A percentile compares a stretch with the other conserved stretches of the same genome.
Conservation (phyloP, 139 green algal species). For the Chlorella vulgaris region DNA sequence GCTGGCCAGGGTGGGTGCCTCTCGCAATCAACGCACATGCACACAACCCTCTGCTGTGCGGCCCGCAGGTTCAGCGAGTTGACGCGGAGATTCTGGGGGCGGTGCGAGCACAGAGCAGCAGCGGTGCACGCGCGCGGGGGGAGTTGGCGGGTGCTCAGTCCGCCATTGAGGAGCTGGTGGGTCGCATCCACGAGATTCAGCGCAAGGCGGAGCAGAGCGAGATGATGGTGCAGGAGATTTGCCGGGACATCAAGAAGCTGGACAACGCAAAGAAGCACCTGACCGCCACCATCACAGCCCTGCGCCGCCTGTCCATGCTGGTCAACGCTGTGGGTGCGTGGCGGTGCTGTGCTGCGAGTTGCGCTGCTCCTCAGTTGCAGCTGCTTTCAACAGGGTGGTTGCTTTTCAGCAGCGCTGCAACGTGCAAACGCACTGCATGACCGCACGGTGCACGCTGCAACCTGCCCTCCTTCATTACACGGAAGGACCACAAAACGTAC, state of each 20-base stretch:
- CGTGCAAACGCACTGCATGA: too few relatives aligned
- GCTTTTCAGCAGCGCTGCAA: too few relatives aligned
- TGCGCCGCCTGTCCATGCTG: conserved; percentile 94
- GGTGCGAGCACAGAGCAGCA: conserved; percentile 84
- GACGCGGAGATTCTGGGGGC: conserved; percentile 92
- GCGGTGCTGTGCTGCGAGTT: not conserved
- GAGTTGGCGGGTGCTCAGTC: conserved; percentile 71
- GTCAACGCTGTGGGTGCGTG: conserved; percentile 73
- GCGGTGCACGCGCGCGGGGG: conserved; percentile 63
- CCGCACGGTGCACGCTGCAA: too few relatives aligned
- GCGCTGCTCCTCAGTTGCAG: not conserved
- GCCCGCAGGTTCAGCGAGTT: conserved; percentile 76
- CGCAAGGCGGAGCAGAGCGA: conserved; percentile 90
- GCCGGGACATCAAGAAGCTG: conserved; percentile 93
- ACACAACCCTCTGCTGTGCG: not conserved
- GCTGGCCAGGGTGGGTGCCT: too few relatives aligned
- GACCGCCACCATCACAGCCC: conserved; percentile 92
- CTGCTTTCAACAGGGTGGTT: too few relatives aligned
- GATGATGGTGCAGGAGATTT: conserved; percentile 96
- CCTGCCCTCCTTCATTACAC: too few relatives aligned
- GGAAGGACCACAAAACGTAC: too few relatives aligned
- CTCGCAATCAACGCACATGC: too few relatives aligned
- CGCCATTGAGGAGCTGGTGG: conserved; percentile 82
- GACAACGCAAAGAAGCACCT: conserved; percentile 97
- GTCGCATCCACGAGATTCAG: conserved; percentile 87